Conservation (phyloP, 164 flowering plant species). For the Aristolochia fimbriata region DNA sequence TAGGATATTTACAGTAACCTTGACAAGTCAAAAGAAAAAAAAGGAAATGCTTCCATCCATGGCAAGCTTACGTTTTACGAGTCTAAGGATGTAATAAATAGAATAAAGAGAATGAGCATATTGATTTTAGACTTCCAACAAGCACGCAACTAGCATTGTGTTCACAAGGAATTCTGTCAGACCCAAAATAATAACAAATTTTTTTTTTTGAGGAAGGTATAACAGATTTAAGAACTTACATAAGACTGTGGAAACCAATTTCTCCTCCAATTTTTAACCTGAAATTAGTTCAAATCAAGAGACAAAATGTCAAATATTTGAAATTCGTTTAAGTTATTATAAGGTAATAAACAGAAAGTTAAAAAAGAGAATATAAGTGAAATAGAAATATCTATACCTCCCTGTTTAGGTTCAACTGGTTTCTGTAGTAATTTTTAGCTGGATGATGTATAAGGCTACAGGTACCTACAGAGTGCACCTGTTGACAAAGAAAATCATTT, state of each 20-base stretch:
- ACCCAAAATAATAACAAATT: too few species aligned
- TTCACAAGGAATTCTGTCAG: too few species aligned
- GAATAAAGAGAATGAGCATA: neutral
- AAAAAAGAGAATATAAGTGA: neutral
- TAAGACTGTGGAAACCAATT: neutral
- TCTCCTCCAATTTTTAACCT: slow-evolving; percentile 1
- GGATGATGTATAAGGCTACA: neutral
- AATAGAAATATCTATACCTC: neutral
- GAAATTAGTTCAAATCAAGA: neutral
- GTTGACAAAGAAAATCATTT: neutral
- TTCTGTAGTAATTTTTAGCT: neutral
- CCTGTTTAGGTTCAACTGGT: neutral
- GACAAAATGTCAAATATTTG: neutral
- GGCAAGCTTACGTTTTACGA: too few species aligned
- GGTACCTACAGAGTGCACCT: neutral
- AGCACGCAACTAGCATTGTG: too few species aligned
- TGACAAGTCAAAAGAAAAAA: too few species aligned
- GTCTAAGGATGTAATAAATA: neutral
- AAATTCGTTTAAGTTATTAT: neutral
- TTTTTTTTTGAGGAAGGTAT: too few species aligned
- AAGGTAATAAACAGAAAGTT: too few species aligned
- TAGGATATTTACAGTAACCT: too few species aligned
- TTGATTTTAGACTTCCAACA: neutral
- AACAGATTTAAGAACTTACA: neutral
- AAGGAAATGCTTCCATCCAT: too few species aligned